Evolutionary conservation across 768 basidiomycete species (phyloP).

Genomic region (Podaxis pistillaris): DNA sequence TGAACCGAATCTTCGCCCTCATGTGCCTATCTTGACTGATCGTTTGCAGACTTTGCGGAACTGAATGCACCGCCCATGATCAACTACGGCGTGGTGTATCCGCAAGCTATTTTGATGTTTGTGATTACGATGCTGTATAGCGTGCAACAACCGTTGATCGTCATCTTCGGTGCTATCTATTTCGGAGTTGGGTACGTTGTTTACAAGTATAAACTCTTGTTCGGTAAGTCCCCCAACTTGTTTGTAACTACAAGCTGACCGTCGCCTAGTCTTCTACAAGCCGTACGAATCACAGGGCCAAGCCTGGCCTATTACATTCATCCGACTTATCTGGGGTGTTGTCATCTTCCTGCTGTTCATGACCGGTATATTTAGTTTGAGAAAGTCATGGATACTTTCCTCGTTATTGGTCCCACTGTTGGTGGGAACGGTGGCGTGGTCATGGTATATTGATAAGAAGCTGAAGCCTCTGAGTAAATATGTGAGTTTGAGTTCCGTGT

Average conservation of each 20-base stretch:
- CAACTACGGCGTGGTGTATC: conserved; percentile 96
- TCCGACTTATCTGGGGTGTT: conserved; percentile 88
- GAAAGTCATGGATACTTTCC: conserved; percentile 48
- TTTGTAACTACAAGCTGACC: neutral
- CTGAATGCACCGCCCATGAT: conserved; percentile 97
- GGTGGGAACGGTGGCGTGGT: conserved; percentile 72
- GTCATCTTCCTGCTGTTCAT: conserved; percentile 95
- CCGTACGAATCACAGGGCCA: conserved; percentile 97
- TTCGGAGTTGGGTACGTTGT: conserved; percentile 96
- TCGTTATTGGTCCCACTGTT: conserved; percentile 73
- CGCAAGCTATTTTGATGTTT: conserved; percentile 94
- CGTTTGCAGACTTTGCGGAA: conserved; percentile 80
- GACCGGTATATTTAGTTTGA: conserved; percentile 87
- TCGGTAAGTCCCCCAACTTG: conserved; percentile 55
- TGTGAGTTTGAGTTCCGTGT: conserved; percentile 83
- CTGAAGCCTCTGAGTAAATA: conserved; percentile 76
- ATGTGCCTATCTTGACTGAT: neutral
- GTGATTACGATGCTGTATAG: conserved; percentile 94
- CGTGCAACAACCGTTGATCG: conserved; percentile 92
- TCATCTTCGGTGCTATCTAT: conserved; percentile 93
- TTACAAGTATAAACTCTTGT: conserved; percentile 97
- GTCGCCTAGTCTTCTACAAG: conserved; percentile 85
- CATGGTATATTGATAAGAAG: conserved; percentile 68
- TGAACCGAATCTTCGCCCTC: conserved; percentile 27
- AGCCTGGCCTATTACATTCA: conserved; percentile 96